Evolutionary conservation across 352 stramenopile species (phyloP), one percentile per base, ranked within the genome.

Genomic region (Blastocystis sp.): DNA sequence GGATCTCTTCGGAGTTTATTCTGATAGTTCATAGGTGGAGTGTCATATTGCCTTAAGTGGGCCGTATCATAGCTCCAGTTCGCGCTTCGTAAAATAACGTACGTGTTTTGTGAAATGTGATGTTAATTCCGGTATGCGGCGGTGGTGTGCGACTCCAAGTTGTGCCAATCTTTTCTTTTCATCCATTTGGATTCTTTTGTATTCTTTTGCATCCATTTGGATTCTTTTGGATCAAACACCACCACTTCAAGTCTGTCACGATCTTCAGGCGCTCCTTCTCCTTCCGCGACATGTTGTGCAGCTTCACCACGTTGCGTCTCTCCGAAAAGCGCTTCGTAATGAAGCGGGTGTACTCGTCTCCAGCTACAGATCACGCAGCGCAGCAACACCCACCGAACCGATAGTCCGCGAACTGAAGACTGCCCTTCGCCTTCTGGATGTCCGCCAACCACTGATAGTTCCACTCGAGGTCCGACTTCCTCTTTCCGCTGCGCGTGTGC

Each of bases 41-140:
- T 74, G 64, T 74, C 64, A 74, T 74, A 74, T 74, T 74, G 64
- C 64, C 64, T 74, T 28, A 74, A 74, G 40, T 74, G 40, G 64
- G 64, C 64, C 64, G 64, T 74, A 74, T 74, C 34, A 41, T 56
- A 56, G n/a, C 64, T 74, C 64, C 64, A 41, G n/a, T 41, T 53
- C 64, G 64, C n/a, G 23, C 10, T 74, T 74, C 64, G 41, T 45
- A 4, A 74, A 53, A n/a, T 48, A 74, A 45, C 64, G 64, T 74
- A 74, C 40, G 64, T 74, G 64, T 48, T 48, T 74, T n/a, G 17
- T 65, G 64, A 56, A 56, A 56, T 74, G 64, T 74, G 64, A 74
- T 74, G 64, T 74, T 40, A 41, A 74, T 74, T 74, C 64, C 64
- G 64, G 64, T 74, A 74, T 74, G 41, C 64, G 64, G 64, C 64